A percentile compares a stretch with the other conserved stretches of the same genome.
These are phyloP conservation scores for Forsythia suspensa DNA, from an alignment of 257 asterid genomes.

Conservation along the genomic window DNA sequence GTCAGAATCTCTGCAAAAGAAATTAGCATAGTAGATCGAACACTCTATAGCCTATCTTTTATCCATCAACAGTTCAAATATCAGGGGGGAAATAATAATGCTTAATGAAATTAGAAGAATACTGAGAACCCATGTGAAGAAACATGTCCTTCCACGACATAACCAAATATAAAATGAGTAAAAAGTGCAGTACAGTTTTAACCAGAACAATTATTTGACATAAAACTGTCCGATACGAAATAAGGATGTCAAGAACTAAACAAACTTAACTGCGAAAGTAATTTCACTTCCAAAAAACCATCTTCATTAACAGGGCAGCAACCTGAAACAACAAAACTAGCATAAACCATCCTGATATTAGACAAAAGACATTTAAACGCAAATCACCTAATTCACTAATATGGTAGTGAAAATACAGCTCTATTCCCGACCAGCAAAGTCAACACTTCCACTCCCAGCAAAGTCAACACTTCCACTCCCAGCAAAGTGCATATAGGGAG, in stretches of 20 bases:
- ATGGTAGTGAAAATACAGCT: slow-evolving; percentile 24
- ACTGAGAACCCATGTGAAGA: slow-evolving; percentile 14
- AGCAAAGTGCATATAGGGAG: slow-evolving; percentile 22
- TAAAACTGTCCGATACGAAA: slow-evolving; percentile 28
- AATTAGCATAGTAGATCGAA: slow-evolving; percentile 26
- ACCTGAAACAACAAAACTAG: slow-evolving; percentile 52
- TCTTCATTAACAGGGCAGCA: slow-evolving; percentile 44
- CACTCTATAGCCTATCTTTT: slow-evolving; percentile 32
- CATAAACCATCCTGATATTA: slow-evolving; percentile 36
- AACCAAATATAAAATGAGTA: slow-evolving; percentile 4
- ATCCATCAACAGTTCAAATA: slow-evolving; percentile 27
- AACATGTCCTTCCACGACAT: slow-evolving; percentile 9
- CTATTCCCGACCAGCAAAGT: slow-evolving; percentile 35
- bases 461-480: slow-evolving; percentile 34
- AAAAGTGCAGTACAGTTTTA: slow-evolving; percentile 30
- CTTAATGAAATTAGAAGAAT: neutral
- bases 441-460: slow-evolving; percentile 31
- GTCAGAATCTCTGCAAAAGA: slow-evolving; percentile 20
- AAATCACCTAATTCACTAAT: slow-evolving; percentile 36
- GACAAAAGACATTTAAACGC: slow-evolving; percentile 35
- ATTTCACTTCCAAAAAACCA: slow-evolving; percentile 35
- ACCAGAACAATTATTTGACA: slow-evolving; percentile 32
- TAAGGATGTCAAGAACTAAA: slow-evolving; percentile 35
- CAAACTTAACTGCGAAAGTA: slow-evolving; percentile 50
- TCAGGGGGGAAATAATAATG: slow-evolving; percentile 21